Percentiles rank a stretch among this genome's conserved stretches.
Evolutionary conservation across 352 stramenopile genomes (phyloP).

Genomic region (Phytophthora agathidicida): DNA sequence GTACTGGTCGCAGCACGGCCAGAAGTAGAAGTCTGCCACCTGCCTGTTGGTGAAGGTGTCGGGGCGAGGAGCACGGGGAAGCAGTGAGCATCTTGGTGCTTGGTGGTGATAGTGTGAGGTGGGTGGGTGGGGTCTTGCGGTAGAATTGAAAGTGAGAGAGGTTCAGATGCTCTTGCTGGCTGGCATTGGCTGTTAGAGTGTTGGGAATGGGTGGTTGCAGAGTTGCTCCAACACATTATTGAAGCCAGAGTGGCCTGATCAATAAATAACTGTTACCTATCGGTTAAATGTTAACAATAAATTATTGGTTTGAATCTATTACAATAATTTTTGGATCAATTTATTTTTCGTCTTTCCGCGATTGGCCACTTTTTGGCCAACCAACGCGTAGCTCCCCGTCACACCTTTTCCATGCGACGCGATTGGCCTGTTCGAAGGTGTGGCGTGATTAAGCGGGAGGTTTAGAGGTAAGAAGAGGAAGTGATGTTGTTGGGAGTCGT

Average conservation of each 20-base stretch:
- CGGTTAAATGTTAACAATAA: background rate
- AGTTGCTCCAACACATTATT: background rate
- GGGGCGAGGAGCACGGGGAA: background rate
- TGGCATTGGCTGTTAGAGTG: too few species aligned
- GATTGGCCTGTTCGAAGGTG: too few species aligned
- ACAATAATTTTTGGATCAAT: conserved; percentile 1
- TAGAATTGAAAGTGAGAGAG: background rate
- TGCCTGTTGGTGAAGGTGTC: conserved; percentile 3
- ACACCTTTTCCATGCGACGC: too few species aligned
- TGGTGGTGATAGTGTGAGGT: too few species aligned
- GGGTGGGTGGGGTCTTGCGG: too few species aligned
- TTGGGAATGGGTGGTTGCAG: too few species aligned
- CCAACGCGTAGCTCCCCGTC: too few species aligned
- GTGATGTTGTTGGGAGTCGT: too few species aligned
- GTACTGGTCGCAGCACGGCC: conserved; percentile 10
- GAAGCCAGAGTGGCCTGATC: too few species aligned
- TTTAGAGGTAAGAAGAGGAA: too few species aligned
- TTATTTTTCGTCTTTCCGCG: conserved; percentile 4
- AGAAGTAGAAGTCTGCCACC: conserved; percentile 8
- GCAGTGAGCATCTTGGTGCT: background rate
- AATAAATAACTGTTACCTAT: background rate
- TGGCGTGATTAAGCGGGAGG: too few species aligned
- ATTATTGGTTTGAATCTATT: conserved; percentile 2
- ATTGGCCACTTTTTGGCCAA: too few species aligned
- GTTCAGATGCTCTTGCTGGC: background rate